phyloP scores from a whole-genome alignment of 306 rosid species.

The Calophaca sinica region DNA sequence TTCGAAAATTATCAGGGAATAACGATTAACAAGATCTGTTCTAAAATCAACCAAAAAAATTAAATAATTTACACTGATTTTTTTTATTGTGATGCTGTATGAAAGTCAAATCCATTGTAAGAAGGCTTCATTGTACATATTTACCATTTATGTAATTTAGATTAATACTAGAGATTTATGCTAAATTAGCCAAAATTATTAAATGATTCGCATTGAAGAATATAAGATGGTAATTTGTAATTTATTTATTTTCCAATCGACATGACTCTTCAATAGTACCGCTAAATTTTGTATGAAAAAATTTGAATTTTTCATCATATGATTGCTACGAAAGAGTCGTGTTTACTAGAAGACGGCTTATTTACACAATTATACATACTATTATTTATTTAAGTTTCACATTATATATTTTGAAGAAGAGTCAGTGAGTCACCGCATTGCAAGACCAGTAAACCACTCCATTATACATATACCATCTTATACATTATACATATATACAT shows the following conservation, averaged over 20 bases:
- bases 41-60: not conserved
- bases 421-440: too few relatives aligned
- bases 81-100: not conserved
- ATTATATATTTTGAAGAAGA: too few relatives aligned
- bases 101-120: not conserved
- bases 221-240: not conserved
- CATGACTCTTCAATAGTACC: not conserved
- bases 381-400: too few relatives aligned
- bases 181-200: not conserved
- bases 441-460: too few relatives aligned
- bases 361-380: too few relatives aligned
- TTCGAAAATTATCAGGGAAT: not conserved
- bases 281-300: not conserved
- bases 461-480: too few relatives aligned
- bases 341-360: too few relatives aligned
- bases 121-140: not conserved
- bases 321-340: too few relatives aligned
- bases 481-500: too few relatives aligned
- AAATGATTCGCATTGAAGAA: not conserved
- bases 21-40: not conserved
- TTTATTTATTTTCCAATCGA: not conserved
- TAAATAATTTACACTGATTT: not conserved
- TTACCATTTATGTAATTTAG: too few relatives aligned
- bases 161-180: not conserved
- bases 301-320: not conserved